Percentiles rank a stretch among this genome's conserved stretches.
Evolutionary conservation across 1,284 basidiomycete species (phyloP).

Genomic region (Fistulinella cinereoalba): DNA sequence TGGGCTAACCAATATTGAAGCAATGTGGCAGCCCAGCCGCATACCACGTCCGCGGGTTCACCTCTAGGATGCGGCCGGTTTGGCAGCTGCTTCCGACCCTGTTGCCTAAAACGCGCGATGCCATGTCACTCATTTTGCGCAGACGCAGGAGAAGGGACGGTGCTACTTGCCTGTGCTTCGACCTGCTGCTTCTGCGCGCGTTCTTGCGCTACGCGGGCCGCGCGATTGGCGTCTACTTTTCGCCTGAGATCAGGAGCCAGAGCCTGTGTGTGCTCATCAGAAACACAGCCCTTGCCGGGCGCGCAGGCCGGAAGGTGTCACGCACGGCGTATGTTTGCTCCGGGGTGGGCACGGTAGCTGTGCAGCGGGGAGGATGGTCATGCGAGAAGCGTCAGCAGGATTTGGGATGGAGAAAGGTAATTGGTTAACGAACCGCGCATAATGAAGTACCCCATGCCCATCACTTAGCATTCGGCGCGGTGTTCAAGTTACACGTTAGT

Average conservation of each 20-base stretch:
- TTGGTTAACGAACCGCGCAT: slow-evolving; percentile 56
- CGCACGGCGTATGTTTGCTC: slow-evolving; percentile 39
- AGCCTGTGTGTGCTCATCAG: slow-evolving; percentile 39
- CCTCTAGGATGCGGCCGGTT: slow-evolving; percentile 47
- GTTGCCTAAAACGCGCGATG: slow-evolving; percentile 18
- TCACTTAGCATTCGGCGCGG: slow-evolving; percentile 40
- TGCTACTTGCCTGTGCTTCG: slow-evolving; percentile 52
- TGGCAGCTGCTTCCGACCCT: slow-evolving; percentile 48
- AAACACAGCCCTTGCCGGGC: background rate
- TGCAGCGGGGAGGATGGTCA: slow-evolving; percentile 7
- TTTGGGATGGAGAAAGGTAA: background rate
- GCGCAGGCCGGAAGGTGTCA: slow-evolving; percentile 1
- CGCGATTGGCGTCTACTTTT: slow-evolving; percentile 62
- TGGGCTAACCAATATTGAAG: background rate
- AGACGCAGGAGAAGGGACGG: slow-evolving; percentile 4
- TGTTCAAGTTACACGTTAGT: slow-evolving; percentile 10
- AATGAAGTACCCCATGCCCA: slow-evolving; percentile 56
- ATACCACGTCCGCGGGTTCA: slow-evolving; percentile 32
- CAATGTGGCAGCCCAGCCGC: background rate
- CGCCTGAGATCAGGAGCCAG: slow-evolving; percentile 67
- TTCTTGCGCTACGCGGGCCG: slow-evolving; percentile 55
- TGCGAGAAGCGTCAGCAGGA: slow-evolving; percentile 1
- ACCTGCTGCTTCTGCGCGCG: slow-evolving; percentile 51
- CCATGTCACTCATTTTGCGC: slow-evolving; percentile 4
- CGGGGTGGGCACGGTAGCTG: slow-evolving; percentile 57